Base-by-base conservation (phyloP, 1,284 basidiomycete species). In the Ganoderma lucidum region DNA sequence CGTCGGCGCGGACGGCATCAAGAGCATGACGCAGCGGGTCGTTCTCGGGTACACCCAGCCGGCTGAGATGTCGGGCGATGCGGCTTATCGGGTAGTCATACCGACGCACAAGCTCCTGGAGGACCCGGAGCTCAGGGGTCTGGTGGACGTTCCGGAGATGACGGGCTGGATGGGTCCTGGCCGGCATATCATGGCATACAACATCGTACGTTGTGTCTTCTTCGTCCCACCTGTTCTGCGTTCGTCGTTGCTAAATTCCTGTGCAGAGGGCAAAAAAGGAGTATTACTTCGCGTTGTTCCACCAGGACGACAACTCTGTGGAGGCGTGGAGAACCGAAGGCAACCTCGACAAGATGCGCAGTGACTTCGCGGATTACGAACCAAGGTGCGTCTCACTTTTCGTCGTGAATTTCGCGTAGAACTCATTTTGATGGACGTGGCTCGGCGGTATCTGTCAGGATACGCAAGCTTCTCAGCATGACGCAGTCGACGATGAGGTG, bases 1-100 rank as follows among this genome's bases (percentile, higher is more conserved):
- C 61, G 73, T 86, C 15, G 85, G 82, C 12, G 83, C 83, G 9
- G 85, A 86, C 66, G 85, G 85, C 53, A 80, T 86, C 45, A 81
- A 87, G 75, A 90, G 89, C 73, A 72, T 83, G 58, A 78, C 89
- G 10, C 85, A 90, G 63, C 80, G 84, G 53, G 78, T 82, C 8
- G 84, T 90, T 6, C 75, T 81, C 9, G 81, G 79, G 0, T 66
- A 74, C 28, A 71, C 73, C 15, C 79, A 77, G 62, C 75, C 73
- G 2, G 81, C 81, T 0, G 72, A 74, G 42, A 79, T 86, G 14
- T 89, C 88, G 0, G 88, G 88, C 1, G 88, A 91, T 73, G 85
- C 88, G 69, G 75, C 80, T 75, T 78, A 89, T 73, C 68, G 88
- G 81, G 75, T 85, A 71, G 76, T 86, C 23, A 81, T 90, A 37